Base-by-base conservation (phyloP, 1,284 basidiomycete species). In the Ceratobasidium sp. region DNA sequence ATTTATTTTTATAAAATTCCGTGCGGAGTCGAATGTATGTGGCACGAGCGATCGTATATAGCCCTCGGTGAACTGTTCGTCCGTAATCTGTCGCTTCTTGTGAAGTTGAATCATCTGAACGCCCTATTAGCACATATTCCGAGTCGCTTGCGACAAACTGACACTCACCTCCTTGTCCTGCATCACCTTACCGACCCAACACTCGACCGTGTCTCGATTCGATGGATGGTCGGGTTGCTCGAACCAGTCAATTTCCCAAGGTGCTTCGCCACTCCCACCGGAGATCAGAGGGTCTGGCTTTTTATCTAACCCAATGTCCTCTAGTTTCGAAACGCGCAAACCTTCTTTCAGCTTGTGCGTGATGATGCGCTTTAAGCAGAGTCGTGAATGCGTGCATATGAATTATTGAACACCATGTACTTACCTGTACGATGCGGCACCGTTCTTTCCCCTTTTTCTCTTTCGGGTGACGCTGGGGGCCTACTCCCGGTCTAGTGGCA, bases 141-240 rank as follows among this genome's bases (percentile, higher is more conserved):
- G 22, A 51, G 22, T 46, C 29, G 19, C 52, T 67, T 15, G 25
- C 32, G 44, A 32, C 32, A 43, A 17, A 29, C n/a, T n/a, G n/a
- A n/a, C n/a, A 67, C 65, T 67, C 32, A 67, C 65, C 65, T 67
- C 65, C n/a, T 51, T 67, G 32, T 49, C 44, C 52, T 46, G 46
- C 65, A 67, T 67, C 8, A 67, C 65, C 22, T 67, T 46, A 22
- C 52, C 49, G 11, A 67, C 65, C 65, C 44, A 67, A 25, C 32
- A 46, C 22, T 51, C n/a, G 51, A 51, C 49, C 52, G 54, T 46
- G 8, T 52, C 32, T 34, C 29, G 65, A 32, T 67, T 67, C n/a
- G 49, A 52, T n/a, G n/a, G 29, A 19, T 67, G 65, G 6, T 67
- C 51, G 15, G 65, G 46, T 29, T 49, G 49, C 19, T n/a, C 51